Percentiles rank a stretch among this genome's conserved stretches.
These are phyloP conservation scores for Phytophthora sansomeana DNA, from an alignment of 352 stramenopile species.

Conservation along the genomic window DNA sequence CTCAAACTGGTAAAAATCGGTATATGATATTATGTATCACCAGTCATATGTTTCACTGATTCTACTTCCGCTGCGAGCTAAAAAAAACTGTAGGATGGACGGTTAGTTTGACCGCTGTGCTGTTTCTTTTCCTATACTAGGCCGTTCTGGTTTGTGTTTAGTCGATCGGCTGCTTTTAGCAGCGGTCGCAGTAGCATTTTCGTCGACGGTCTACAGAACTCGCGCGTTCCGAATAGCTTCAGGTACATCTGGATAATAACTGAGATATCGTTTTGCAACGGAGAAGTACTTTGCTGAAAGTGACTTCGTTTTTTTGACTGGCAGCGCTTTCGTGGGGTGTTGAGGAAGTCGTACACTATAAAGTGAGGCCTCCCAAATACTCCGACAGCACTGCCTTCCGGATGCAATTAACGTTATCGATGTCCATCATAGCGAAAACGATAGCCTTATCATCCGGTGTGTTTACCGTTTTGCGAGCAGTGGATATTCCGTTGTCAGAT, in stretches of 20 bases:
- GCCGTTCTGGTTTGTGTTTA: constrained; percentile 6
- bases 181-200: background rate
- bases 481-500: constrained; percentile 15
- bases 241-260: constrained; percentile 3
- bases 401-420: background rate
- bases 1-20: too few species aligned
- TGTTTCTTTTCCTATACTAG: constrained; percentile 2
- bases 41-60: too few species aligned
- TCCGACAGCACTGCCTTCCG: background rate
- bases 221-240: background rate
- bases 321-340: background rate
- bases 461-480: constrained; percentile 9
- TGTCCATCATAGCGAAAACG: constrained; percentile 5
- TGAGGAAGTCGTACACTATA: background rate
- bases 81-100: constrained; percentile 13
- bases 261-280: background rate
- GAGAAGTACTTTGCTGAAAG: constrained; percentile 17
- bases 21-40: too few species aligned
- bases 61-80: too few species aligned
- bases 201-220: background rate
- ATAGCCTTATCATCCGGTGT: background rate
- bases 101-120: constrained; percentile 8
- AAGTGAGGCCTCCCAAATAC: constrained; percentile 14
- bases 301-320: constrained; percentile 12
- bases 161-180: too few species aligned